A percentile compares a stretch with the other conserved stretches of the same genome.
These are phyloP conservation scores for Candida tammaniensis DNA, from an alignment of 805 yeast genomes.

Conservation along the genomic window DNA sequence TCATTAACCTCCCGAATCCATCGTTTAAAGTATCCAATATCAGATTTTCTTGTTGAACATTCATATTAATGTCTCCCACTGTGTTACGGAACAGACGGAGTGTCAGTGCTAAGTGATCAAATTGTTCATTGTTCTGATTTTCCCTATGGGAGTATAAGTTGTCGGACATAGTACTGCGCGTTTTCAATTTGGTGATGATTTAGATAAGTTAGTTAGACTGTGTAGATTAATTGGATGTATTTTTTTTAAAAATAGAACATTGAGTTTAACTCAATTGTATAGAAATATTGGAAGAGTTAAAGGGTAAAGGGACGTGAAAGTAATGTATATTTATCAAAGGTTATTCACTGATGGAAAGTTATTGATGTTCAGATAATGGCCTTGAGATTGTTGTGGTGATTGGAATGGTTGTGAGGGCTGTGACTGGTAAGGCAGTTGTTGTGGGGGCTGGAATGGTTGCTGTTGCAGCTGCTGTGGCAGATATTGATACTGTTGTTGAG, in stretches of 20 bases:
- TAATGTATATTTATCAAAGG: no score
- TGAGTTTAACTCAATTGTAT: no score
- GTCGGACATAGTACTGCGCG: slow-evolving; percentile 17
- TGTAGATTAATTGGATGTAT: no score
- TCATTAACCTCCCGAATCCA: slow-evolving; percentile 36
- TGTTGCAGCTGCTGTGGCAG: background rate
- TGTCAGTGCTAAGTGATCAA: slow-evolving; percentile 42
- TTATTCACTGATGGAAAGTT: slow-evolving; percentile 26
- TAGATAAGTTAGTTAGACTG: no score
- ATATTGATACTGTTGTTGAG: background rate
- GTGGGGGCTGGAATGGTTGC: slow-evolving; percentile 1
- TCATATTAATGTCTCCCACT: slow-evolving; percentile 41
- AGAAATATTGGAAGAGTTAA: no score
- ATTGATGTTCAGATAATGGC: slow-evolving; percentile 25
- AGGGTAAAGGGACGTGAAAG: no score
- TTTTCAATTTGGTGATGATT: no score
- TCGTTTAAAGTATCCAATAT: slow-evolving; percentile 37
- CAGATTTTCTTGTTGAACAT: slow-evolving; percentile 40
- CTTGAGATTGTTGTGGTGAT: slow-evolving; percentile 3
- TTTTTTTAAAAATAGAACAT: no score
- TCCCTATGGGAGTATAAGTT: slow-evolving; percentile 39
- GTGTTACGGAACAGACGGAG: slow-evolving; percentile 41
- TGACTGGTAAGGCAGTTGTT: slow-evolving; percentile 1
- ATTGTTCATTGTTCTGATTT: slow-evolving; percentile 40
- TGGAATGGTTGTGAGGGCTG: background rate